phyloP scores from a whole-genome alignment of 2,329 filamentous ascomycete genomes.

The Coniochaeta pulveracea region DNA sequence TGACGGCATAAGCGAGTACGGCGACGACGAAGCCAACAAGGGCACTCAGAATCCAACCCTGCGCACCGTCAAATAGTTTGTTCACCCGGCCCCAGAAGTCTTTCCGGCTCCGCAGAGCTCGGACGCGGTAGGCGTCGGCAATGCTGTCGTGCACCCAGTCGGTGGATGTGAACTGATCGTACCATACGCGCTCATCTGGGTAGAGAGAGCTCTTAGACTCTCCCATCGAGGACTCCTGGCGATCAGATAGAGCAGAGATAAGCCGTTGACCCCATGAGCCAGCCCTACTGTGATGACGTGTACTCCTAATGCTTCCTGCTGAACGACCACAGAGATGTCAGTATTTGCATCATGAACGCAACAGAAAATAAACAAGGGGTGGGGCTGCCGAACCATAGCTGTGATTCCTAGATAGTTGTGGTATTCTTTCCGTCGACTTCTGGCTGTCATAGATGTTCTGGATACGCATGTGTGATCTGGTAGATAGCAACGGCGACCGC shows the following conservation, averaged over 20 bases:
- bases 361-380: no score
- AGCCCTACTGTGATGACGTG: constrained; percentile 41
- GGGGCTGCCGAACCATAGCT: no score
- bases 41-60: constrained; percentile 90
- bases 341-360: no score
- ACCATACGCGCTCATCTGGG: constrained; percentile 86
- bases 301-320: constrained; percentile 25
- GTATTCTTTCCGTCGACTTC: constrained; percentile 13
- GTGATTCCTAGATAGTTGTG: constrained; percentile 16
- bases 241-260: constrained; percentile 47
- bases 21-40: constrained; percentile 82
- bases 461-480: constrained; percentile 14
- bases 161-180: constrained; percentile 94
- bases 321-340: not conserved
- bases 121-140: constrained; percentile 81
- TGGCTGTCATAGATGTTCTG: constrained; percentile 8
- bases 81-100: constrained; percentile 73
- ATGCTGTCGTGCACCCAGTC: constrained; percentile 99
- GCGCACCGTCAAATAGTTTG: constrained; percentile 71
- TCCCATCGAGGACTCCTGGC: constrained; percentile 40
- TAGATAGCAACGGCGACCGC: constrained; percentile 16
- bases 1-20: constrained; percentile 75
- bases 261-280: constrained; percentile 51
- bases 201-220: constrained; percentile 57
- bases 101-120: constrained; percentile 68